Evolutionary conservation across 2,329 filamentous ascomycete species (phyloP).

Genomic region (Colletotrichum abscissum): DNA sequence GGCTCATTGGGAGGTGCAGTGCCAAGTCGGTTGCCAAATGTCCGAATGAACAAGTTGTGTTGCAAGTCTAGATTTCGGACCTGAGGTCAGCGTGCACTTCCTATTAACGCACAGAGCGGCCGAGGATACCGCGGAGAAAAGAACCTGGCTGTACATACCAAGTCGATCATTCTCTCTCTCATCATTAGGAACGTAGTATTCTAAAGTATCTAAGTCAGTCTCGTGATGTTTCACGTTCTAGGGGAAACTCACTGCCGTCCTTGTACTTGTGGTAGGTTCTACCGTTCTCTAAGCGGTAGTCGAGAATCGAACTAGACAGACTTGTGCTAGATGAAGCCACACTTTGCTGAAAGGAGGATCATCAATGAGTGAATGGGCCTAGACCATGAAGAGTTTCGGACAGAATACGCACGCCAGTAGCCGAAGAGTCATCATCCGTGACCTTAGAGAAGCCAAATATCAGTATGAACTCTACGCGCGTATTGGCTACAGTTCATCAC

Average conservation of each 20-base stretch:
- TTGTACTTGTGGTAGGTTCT: slow-evolving; percentile 36
- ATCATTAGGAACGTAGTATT: slow-evolving; percentile 24
- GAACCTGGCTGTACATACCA: background rate
- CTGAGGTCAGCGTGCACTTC: background rate
- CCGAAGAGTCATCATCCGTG: background rate
- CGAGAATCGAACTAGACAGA: slow-evolving; percentile 44
- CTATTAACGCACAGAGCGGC: no score
- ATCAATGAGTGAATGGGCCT: background rate
- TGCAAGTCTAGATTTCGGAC: slow-evolving; percentile 42
- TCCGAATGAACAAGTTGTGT: slow-evolving; percentile 47
- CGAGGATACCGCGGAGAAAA: no score
- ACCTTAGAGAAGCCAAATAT: background rate
- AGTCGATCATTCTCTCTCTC: slow-evolving; percentile 14
- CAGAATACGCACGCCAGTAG: background rate
- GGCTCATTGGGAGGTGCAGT: slow-evolving; percentile 36
- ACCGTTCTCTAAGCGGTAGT: slow-evolving; percentile 13
- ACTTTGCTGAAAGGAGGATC: background rate
- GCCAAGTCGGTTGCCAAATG: slow-evolving; percentile 42
- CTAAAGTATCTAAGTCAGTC: background rate
- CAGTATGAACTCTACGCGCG: no score
- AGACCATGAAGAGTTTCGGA: no score
- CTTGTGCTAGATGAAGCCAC: slow-evolving; percentile 40
- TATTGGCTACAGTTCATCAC: background rate
- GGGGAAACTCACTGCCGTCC: background rate
- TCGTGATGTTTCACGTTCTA: no score